A percentile compares a stretch with the other conserved stretches of the same genome.
phyloP scores from a whole-genome alignment of 2,329 filamentous ascomycete genomes.

The Scopulariopsis brevicaulis region DNA sequence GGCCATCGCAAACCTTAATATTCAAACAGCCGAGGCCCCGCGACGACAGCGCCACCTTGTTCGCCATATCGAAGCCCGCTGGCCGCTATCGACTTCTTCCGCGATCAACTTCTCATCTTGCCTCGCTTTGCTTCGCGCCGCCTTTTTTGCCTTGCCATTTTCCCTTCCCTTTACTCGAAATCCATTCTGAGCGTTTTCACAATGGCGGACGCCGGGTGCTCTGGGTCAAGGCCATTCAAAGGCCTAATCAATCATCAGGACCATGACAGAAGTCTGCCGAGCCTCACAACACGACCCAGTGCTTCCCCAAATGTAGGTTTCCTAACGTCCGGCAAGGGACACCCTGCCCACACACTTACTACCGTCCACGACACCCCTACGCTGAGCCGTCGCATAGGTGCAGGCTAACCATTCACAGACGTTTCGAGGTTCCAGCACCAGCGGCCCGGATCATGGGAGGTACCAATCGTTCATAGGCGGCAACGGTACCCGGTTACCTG shows the following conservation, averaged over 20 bases:
- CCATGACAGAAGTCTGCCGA: conserved; percentile 11
- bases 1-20: not conserved
- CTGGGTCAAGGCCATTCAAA: conserved; percentile 29
- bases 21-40: not conserved
- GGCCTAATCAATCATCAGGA: conserved; percentile 27
- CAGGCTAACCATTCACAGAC: not conserved
- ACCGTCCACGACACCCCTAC: not conserved
- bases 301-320: not conserved
- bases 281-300: not conserved
- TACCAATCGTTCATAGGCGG: not conserved
- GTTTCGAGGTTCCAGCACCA: not conserved
- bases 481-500: not conserved
- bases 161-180: not conserved
- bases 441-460: not conserved
- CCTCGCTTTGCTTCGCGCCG: not conserved
- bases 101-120: too few species aligned
- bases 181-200: not conserved
- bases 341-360: not conserved
- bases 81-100: too few species aligned
- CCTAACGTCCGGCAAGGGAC: not conserved
- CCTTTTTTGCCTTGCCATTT: not conserved
- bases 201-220: conserved; percentile 30
- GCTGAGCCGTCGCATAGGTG: not conserved
- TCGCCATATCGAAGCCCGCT: not conserved
- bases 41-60: not conserved